Evolutionary conservation across 192 early-diverging fungal species (phyloP).

Genomic region (Coemansia sp.): DNA sequence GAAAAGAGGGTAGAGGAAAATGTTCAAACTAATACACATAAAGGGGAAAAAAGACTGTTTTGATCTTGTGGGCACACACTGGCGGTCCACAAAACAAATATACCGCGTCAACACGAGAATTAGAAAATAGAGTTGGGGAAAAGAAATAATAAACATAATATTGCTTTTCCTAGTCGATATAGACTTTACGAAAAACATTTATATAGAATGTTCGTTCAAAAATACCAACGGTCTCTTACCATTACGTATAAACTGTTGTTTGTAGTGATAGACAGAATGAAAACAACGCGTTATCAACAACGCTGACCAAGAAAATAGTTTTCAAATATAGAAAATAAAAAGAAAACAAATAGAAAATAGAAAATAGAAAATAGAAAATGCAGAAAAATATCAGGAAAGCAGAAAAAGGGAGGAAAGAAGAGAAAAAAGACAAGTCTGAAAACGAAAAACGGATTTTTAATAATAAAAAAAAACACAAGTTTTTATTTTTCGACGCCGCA

Average conservation of each 20-base stretch:
- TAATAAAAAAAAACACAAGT: slow-evolving; percentile 12
- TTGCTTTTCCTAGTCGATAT: too few relatives aligned
- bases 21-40: background rate
- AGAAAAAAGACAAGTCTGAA: slow-evolving; percentile 13
- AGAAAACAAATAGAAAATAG: background rate
- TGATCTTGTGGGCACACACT: too few relatives aligned
- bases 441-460: slow-evolving; percentile 10
- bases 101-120: too few relatives aligned
- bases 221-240: too few relatives aligned
- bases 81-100: background rate
- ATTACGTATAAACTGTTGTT: too few relatives aligned
- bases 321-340: background rate
- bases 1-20: background rate
- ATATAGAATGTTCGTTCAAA: too few relatives aligned
- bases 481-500: background rate
- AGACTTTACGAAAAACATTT: too few relatives aligned
- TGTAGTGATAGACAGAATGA: too few relatives aligned
- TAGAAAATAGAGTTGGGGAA: too few relatives aligned
- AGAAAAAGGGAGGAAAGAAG: slow-evolving; percentile 9
- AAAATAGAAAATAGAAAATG: slow-evolving; percentile 8
- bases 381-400: slow-evolving; percentile 1
- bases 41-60: background rate
- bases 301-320: background rate
- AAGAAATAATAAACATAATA: too few relatives aligned
- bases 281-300: too few relatives aligned